phyloP scores from a whole-genome alignment of 768 basidiomycete genomes.

The Phanerochaete carnosa region DNA sequence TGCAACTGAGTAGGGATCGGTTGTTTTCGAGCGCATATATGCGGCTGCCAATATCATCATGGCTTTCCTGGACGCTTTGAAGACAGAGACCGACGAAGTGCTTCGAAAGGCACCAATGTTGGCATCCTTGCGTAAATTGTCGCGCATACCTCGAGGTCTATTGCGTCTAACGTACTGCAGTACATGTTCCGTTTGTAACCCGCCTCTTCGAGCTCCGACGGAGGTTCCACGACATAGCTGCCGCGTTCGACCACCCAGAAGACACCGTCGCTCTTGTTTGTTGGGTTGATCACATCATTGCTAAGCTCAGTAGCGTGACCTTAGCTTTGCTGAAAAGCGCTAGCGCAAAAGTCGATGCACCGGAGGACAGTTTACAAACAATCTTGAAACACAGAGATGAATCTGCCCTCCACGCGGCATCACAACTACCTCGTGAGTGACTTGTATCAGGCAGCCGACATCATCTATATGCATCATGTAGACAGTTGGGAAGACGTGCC shows the following conservation, averaged over 20 bases:
- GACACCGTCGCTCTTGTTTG: conserved; percentile 36
- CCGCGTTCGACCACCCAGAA: conserved; percentile 22
- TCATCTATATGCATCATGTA: conserved; percentile 23
- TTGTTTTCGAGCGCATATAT: conserved; percentile 32
- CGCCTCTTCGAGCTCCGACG: conserved; percentile 51
- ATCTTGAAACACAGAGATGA: conserved; percentile 43
- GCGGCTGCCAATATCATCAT: conserved; percentile 31
- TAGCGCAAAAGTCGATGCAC: neutral
- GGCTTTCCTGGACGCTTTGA: conserved; percentile 26
- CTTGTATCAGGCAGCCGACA: neutral
- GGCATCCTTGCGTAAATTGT: conserved; percentile 15
- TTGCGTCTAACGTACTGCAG: conserved; percentile 23
- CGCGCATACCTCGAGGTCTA: conserved; percentile 3
- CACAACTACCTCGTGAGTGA: conserved; percentile 62
- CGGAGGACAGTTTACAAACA: conserved; percentile 14
- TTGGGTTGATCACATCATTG: conserved; percentile 64
- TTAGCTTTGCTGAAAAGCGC: conserved; percentile 28
- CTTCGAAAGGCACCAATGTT: conserved; percentile 6
- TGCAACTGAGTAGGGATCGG: conserved; percentile 27
- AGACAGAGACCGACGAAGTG: conserved; percentile 1
- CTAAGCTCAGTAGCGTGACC: conserved; percentile 42
- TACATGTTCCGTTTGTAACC: conserved; percentile 28
- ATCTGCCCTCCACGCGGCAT: conserved; percentile 53
- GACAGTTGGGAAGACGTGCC: conserved; percentile 53
- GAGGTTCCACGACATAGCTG: conserved; percentile 43